These are phyloP conservation scores for Podospora anserina DNA, from an alignment of 495 filamentous ascomycete species.

Conservation along the genomic window DNA sequence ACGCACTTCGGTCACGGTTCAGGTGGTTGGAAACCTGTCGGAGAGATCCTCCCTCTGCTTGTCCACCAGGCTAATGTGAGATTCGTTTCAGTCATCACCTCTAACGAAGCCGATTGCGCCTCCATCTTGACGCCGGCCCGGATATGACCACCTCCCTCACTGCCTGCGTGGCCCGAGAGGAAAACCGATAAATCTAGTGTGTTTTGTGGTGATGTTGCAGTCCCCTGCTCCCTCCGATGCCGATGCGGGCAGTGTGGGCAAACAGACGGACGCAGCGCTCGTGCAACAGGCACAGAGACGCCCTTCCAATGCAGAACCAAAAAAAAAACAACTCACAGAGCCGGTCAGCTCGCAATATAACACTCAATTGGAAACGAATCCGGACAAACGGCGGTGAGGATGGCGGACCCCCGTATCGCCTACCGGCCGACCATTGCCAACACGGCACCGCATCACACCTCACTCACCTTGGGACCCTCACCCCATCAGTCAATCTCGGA, in stretches of 20 bases:
- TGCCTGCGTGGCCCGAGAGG: background rate
- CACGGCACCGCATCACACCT: background rate
- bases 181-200: background rate
- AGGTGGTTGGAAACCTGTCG: background rate
- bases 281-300: background rate
- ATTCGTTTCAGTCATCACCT: background rate
- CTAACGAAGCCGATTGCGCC: background rate
- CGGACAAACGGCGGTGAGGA: background rate
- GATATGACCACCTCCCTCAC: background rate
- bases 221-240: background rate
- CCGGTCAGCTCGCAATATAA: background rate
- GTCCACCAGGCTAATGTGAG: background rate
- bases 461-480: background rate
- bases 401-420: background rate
- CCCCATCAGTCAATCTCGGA: background rate
- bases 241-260: background rate
- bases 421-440: background rate
- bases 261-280: background rate
- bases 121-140: background rate
- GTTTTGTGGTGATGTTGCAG: background rate
- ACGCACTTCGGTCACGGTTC: background rate
- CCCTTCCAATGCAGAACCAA: background rate
- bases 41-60: background rate
- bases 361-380: background rate
- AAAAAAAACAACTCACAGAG: background rate